Evolutionary conservation across 2,329 filamentous ascomycete genomes (phyloP).

Genomic region (Penicillium sp.): DNA sequence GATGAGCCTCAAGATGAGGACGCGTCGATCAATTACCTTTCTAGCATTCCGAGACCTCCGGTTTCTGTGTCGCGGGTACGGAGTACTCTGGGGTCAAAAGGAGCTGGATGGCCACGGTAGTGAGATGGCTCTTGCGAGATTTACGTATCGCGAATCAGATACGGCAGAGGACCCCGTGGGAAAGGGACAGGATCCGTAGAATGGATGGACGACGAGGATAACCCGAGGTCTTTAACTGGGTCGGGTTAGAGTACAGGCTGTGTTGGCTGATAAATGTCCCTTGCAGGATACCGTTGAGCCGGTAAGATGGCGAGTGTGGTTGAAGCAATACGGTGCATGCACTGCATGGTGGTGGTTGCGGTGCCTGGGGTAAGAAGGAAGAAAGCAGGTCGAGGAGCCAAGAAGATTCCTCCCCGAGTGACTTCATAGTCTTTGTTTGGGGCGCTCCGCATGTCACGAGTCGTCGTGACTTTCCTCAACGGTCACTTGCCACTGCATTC

Average conservation of each 20-base stretch:
- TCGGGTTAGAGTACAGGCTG: background rate
- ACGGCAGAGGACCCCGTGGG: background rate
- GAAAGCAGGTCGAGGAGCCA: background rate
- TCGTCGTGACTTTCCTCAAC: background rate
- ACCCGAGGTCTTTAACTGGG: background rate
- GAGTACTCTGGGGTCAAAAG: background rate
- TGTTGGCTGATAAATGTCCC: background rate
- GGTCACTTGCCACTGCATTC: background rate
- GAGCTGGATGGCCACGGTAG: background rate
- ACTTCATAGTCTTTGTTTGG: background rate
- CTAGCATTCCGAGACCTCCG: conserved; percentile 3
- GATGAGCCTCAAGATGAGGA: background rate
- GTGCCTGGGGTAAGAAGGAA: background rate
- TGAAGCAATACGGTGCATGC: too few relatives aligned
- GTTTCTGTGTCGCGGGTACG: background rate
- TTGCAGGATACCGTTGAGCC: background rate
- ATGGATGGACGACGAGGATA: background rate
- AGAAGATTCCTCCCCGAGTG: background rate
- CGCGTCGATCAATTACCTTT: background rate
- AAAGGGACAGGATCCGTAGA: background rate
- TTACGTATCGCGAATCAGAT: background rate
- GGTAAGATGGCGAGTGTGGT: background rate
- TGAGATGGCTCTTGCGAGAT: background rate
- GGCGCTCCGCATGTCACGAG: background rate
- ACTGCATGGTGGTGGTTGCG: background rate